Conservation (phyloP, 1,284 basidiomycete genomes). For the Athelia sp. region DNA sequence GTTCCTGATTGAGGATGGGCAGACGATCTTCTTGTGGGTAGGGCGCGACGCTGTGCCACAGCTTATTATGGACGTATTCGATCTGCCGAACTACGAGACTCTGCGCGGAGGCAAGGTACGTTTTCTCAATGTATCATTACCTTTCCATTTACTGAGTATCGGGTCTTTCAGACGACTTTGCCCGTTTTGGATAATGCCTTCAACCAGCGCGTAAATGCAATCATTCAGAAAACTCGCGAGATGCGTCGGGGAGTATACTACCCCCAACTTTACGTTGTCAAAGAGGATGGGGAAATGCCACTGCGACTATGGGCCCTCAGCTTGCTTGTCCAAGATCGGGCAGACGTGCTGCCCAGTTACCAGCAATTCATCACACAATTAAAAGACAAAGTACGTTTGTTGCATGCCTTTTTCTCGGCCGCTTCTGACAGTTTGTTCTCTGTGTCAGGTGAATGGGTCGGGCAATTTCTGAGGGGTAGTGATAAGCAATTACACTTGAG, state of each 20-base stretch:
- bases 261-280: constrained; percentile 95
- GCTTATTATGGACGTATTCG: constrained; percentile 92
- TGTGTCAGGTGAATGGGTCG: background rate
- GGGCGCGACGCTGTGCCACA: constrained; percentile 96
- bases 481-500: too few relatives aligned
- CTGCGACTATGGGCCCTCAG: constrained; percentile 94
- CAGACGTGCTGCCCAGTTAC: constrained; percentile 93
- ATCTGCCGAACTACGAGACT: constrained; percentile 83
- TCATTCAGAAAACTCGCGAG: constrained; percentile 91
- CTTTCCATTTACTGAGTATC: too few relatives aligned
- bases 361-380: constrained; percentile 84
- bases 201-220: constrained; percentile 89
- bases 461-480: background rate
- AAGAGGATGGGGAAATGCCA: constrained; percentile 96
- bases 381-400: constrained; percentile 66
- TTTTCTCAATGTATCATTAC: too few relatives aligned
- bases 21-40: constrained; percentile 97
- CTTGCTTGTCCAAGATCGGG: constrained; percentile 92
- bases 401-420: background rate
- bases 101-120: constrained; percentile 88
- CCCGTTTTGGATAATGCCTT: constrained; percentile 89
- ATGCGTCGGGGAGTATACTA: constrained; percentile 88
- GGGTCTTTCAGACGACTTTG: constrained; percentile 67
- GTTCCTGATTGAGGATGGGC: constrained; percentile 96
- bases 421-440: background rate